These are phyloP conservation scores for Ceratobasidium sp. DNA, from an alignment of 1,284 basidiomycete species.

Conservation along the genomic window DNA sequence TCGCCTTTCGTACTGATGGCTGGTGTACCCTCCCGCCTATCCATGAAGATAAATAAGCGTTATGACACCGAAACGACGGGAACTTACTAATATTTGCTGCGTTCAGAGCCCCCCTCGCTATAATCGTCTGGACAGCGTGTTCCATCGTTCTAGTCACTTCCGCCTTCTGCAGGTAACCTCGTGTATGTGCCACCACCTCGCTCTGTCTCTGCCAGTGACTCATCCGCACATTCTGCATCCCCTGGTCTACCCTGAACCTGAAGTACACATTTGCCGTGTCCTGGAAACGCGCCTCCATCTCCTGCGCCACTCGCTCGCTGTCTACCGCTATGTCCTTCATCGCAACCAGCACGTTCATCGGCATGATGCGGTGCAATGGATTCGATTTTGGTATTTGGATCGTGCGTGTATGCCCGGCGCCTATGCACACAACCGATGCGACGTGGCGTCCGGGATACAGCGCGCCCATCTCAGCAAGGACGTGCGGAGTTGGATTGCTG, in stretches of 20 bases:
- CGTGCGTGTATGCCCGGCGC: background rate
- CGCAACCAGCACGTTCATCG: background rate
- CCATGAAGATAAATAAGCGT: too few relatives aligned
- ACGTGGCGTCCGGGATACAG: background rate
- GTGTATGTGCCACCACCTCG: conserved; percentile 2
- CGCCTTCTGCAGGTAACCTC: too few relatives aligned
- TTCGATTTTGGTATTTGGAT: background rate
- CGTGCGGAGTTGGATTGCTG: background rate
- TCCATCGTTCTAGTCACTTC: background rate
- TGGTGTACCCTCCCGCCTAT: too few relatives aligned
- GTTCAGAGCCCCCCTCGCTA: background rate
- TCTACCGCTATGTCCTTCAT: too few relatives aligned
- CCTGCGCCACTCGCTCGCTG: too few relatives aligned
- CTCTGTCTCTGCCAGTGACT: background rate
- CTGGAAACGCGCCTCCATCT: too few relatives aligned
- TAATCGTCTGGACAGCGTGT: background rate
- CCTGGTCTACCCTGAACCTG: background rate
- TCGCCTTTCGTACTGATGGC: too few relatives aligned
- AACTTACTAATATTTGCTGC: background rate
- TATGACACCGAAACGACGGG: too few relatives aligned
- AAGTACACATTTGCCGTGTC: background rate
- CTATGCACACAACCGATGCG: background rate
- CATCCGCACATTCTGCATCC: background rate
- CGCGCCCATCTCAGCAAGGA: background rate
- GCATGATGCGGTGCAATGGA: background rate